A percentile compares a stretch with the other conserved stretches of the same genome.
Conservation (phyloP, 495 filamentous ascomycete genomes). For the Penicillium soppii region DNA sequence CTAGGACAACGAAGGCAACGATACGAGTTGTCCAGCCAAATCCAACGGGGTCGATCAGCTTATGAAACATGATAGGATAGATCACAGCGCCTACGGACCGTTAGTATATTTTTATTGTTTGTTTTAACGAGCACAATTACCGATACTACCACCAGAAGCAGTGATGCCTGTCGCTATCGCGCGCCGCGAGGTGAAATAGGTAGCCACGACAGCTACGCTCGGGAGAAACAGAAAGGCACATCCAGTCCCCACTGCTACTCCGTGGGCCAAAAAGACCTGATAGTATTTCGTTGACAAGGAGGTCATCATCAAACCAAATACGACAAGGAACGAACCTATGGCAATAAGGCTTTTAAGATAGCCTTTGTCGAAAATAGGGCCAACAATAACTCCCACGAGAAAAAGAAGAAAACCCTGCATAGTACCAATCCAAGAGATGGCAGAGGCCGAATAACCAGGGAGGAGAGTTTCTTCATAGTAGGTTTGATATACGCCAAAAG, state of each 20-base stretch:
- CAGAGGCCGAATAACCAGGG: conserved; percentile 21
- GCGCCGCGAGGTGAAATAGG: conserved; percentile 40
- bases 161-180: conserved; percentile 49
- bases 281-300: conserved; percentile 41
- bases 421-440: conserved; percentile 49
- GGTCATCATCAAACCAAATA: conserved; percentile 51
- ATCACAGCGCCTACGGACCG: conserved; percentile 44
- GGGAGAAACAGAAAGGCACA: conserved; percentile 41
- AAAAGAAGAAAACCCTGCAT: conserved; percentile 44
- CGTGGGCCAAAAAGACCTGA: conserved; percentile 41
- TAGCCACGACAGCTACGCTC: conserved; percentile 39
- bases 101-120: background rate
- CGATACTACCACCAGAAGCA: conserved; percentile 40
- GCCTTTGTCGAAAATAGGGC: conserved; percentile 46
- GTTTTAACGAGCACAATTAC: conserved; percentile 9
- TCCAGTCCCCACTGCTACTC: conserved; percentile 42
- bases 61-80: conserved; percentile 54
- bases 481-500: conserved; percentile 49
- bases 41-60: conserved; percentile 45
- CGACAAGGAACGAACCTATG: conserved; percentile 29
- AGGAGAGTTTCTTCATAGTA: conserved; percentile 41
- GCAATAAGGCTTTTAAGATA: conserved; percentile 34
- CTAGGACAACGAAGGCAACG: no score
- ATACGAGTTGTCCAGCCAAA: conserved; percentile 54
- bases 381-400: conserved; percentile 37